Conservation (phyloP, 345 rosid genomes). For the Dimocarpus longan region DNA sequence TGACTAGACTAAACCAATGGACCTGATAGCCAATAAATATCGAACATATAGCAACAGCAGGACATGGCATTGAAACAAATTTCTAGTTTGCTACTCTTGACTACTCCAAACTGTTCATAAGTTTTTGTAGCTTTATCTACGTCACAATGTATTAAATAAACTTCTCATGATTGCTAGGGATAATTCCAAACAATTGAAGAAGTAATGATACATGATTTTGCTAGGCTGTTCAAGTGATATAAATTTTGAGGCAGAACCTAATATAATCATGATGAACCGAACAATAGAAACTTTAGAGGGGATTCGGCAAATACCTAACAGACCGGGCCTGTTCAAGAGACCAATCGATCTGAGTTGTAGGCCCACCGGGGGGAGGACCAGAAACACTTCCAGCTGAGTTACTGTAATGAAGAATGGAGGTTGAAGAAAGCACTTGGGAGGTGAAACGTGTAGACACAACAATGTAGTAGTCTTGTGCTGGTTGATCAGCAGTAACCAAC, state of each 20-base stretch:
- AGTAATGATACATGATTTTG: neutral
- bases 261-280: neutral
- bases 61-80: neutral
- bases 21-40: neutral
- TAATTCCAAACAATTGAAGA: neutral
- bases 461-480: conserved; percentile 62
- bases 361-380: conserved; percentile 70
- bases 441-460: conserved; percentile 72
- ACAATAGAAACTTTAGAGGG: neutral
- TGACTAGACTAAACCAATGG: neutral
- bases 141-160: neutral
- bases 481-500: conserved; percentile 74
- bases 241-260: neutral
- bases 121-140: no score
- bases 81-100: neutral
- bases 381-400: conserved; percentile 59
- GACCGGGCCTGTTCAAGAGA: conserved; percentile 76
- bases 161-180: neutral
- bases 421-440: conserved; percentile 48
- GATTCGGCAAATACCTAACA: conserved; percentile 42
- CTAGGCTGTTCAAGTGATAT: neutral
- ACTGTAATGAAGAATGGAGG: conserved; percentile 66
- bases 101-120: no score
- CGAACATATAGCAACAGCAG: neutral
- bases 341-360: conserved; percentile 72